Evolutionary conservation across 2,329 filamentous ascomycete genomes (phyloP).

Genomic region (Apiospora kogelbergensis): DNA sequence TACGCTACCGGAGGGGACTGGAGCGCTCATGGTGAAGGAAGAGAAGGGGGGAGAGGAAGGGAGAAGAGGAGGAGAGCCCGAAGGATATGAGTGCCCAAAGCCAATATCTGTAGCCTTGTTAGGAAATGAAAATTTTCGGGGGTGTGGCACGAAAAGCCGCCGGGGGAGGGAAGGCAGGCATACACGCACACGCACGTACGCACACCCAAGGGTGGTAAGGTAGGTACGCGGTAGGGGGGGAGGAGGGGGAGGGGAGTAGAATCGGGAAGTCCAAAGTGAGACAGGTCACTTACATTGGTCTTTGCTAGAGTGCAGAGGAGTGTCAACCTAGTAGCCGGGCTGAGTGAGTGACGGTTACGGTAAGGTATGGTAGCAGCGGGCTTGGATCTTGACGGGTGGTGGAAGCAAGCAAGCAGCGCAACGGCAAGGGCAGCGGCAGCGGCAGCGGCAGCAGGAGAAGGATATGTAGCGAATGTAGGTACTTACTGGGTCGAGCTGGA

Average conservation of each 20-base stretch:
- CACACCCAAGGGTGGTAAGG: conserved; percentile 18
- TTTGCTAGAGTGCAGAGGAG: neutral
- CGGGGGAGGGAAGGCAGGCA: conserved; percentile 28
- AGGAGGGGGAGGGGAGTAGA: neutral
- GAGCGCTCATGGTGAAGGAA: conserved; percentile 37
- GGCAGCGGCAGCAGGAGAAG: neutral
- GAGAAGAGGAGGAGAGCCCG: conserved; percentile 24
- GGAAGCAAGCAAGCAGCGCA: conserved; percentile 4
- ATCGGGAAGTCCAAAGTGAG: neutral
- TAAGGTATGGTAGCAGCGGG: conserved; percentile 1
- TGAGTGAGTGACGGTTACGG: conserved; percentile 2
- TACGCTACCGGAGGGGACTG: conserved; percentile 35
- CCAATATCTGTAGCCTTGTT: conserved; percentile 1
- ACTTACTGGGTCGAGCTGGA: neutral
- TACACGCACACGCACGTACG: conserved; percentile 19
- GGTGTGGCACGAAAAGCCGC: conserved; percentile 31
- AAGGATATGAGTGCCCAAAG: conserved; percentile 10
- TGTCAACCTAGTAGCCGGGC: conserved; percentile 8
- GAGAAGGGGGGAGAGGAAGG: conserved; percentile 29
- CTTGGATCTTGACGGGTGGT: conserved; percentile 5
- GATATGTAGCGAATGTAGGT: neutral
- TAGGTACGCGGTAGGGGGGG: conserved; percentile 10
- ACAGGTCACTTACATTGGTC: conserved; percentile 1
- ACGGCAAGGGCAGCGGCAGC: neutral
- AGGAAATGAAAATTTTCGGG: conserved; percentile 25